Base-by-base conservation (phyloP, 495 filamentous ascomycete species). In the Hyphodiscus hymeniophilus region DNA sequence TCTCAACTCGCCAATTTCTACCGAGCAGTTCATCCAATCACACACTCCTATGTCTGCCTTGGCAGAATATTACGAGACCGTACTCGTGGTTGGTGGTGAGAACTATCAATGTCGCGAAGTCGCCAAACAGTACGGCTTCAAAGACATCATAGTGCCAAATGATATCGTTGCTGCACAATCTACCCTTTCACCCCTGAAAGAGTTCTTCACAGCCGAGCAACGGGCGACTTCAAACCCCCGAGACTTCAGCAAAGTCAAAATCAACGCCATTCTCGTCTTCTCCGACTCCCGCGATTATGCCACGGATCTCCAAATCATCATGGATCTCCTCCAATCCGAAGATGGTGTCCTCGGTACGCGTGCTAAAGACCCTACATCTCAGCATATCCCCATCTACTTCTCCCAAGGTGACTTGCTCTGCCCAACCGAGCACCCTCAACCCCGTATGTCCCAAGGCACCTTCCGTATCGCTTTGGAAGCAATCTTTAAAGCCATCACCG, bases 321-420 rank as follows among this genome's bases (percentile, higher is more conserved):
- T 91, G 60, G 86, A 91, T 64, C 71, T 89, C 34, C 66, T 89
- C 15, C 76, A 80, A 4, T 78, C 81, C 31, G 77, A 87, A 63
- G 70, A 87, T 47, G 85, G 85, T 48, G 76, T 76, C 44, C 64
- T 87, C 15, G 68, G 73, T 30, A 89, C 85, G 22, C 65, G 74
- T 13, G 78, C 84, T 31, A 75, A 79, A 62, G 83, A 85, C 60
- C 81, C 83, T 7, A 69, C 81, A 18, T 72, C 75, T 12, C 70
- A 76, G 56, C 75, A 81, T 33, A 86, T 89, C 54, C 85, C 85
- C 48, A 81, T 96, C 0, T 95, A 82, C 68, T 94, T 94, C 69
- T 81, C 76, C 3, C 95, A 96, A 63, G 81, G 85, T 1, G 92
- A 98, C 65, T 66, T 96, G 15, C 72, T 84, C 62, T 98, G 89